These are phyloP conservation scores for Sutorius eximius DNA, from an alignment of 1,284 basidiomycete genomes.

Conservation along the genomic window DNA sequence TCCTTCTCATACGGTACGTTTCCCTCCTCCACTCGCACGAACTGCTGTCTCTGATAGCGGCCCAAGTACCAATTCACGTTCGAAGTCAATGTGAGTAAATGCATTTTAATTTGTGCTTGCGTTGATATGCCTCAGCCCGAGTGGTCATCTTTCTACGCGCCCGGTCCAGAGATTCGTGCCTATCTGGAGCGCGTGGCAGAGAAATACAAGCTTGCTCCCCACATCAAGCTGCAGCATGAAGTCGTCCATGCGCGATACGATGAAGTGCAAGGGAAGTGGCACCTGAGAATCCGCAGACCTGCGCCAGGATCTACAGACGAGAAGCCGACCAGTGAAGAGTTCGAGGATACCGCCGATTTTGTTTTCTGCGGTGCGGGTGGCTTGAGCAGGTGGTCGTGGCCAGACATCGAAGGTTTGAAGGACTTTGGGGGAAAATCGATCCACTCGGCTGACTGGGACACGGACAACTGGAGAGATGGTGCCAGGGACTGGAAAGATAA, in stretches of 20 bases:
- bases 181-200: constrained; percentile 57
- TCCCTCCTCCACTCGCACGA: background rate
- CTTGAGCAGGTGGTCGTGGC: constrained; percentile 59
- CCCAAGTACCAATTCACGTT: constrained; percentile 60
- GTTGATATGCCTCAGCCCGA: constrained; percentile 39
- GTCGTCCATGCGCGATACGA: constrained; percentile 51
- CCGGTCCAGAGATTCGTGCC: constrained; percentile 54
- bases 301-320: constrained; percentile 13
- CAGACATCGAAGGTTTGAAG: constrained; percentile 53
- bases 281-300: constrained; percentile 47
- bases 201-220: constrained; percentile 55
- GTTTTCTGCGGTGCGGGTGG: constrained; percentile 52
- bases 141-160: constrained; percentile 61
- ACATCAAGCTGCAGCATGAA: constrained; percentile 54
- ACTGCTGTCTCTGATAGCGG: background rate
- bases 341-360: constrained; percentile 53
- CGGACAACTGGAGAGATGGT: constrained; percentile 45
- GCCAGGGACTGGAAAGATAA: constrained; percentile 54
- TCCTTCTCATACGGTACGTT: constrained; percentile 50
- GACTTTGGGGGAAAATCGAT: constrained; percentile 51
- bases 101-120: background rate
- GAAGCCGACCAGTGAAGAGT: constrained; percentile 37
- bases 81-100: constrained; percentile 45
- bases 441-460: constrained; percentile 60
- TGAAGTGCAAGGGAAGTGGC: constrained; percentile 54